Conservation (phyloP, 2,329 filamentous ascomycete genomes). For the Neodidymelliopsis sp. region DNA sequence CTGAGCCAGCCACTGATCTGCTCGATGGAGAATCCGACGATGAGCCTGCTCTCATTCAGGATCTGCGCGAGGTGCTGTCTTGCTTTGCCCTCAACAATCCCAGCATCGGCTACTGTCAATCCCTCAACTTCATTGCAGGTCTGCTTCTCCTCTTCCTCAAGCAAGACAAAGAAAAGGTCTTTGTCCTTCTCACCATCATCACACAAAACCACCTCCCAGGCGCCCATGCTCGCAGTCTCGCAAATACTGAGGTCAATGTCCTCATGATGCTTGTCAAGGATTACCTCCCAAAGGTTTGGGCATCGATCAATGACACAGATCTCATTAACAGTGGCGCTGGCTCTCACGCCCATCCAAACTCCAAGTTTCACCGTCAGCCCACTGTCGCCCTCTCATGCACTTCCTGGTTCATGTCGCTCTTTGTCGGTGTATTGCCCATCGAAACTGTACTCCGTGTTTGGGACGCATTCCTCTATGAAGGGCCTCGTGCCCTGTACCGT, state of each 20-base stretch:
- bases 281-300: constrained; percentile 82
- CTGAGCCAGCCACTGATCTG: constrained; percentile 52
- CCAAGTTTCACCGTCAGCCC: constrained; percentile 66
- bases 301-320: constrained; percentile 84
- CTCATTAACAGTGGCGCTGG: constrained; percentile 47
- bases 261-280: constrained; percentile 88
- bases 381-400: constrained; percentile 93
- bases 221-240: constrained; percentile 88
- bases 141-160: constrained; percentile 85
- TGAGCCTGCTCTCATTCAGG: constrained; percentile 81
- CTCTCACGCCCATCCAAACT: constrained; percentile 43
- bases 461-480: constrained; percentile 96
- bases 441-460: constrained; percentile 92
- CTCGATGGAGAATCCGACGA: constrained; percentile 43
- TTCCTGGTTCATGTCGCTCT: constrained; percentile 98
- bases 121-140: constrained; percentile 91
- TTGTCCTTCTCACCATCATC: constrained; percentile 92
- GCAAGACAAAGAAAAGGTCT: constrained; percentile 85
- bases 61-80: constrained; percentile 83
- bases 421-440: constrained; percentile 89
- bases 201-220: constrained; percentile 87
- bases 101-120: constrained; percentile 93
- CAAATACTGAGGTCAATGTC: constrained; percentile 92
- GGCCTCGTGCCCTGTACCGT: constrained; percentile 90
- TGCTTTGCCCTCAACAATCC: constrained; percentile 93